phyloP scores from a whole-genome alignment of 2,329 filamentous ascomycete genomes.

The Cephalotrichum gorgonifer region DNA sequence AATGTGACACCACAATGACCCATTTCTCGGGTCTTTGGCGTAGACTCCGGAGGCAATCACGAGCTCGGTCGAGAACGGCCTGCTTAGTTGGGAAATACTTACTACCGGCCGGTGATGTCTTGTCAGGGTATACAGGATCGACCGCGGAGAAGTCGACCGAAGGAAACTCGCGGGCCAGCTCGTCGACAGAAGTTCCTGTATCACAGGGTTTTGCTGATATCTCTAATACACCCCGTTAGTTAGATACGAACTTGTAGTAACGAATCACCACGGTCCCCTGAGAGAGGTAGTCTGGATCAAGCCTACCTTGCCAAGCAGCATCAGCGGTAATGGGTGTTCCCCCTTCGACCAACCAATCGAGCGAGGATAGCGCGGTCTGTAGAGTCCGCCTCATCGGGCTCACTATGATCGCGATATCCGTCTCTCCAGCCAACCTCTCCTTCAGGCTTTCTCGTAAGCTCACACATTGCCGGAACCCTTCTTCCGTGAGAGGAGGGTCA shows the following conservation, averaged over 20 bases:
- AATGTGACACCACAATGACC: slow-evolving; percentile 55
- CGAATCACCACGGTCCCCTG: too few species aligned
- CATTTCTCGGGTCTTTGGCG: slow-evolving; percentile 46
- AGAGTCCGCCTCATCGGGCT: slow-evolving; percentile 57
- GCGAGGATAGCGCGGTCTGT: slow-evolving; percentile 48
- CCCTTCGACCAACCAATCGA: slow-evolving; percentile 46
- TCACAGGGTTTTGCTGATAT: slow-evolving; percentile 50
- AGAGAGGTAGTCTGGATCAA: not conserved
- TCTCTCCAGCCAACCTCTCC: slow-evolving; percentile 22
- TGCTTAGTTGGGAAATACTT: slow-evolving; percentile 41
- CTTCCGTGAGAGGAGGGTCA: slow-evolving; percentile 39
- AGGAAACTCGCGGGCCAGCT: slow-evolving; percentile 39
- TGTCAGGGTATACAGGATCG: slow-evolving; percentile 54
- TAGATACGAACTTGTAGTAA: not conserved
- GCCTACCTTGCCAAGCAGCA: slow-evolving; percentile 54
- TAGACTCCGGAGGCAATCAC: slow-evolving; percentile 37
- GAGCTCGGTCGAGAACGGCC: slow-evolving; percentile 45
- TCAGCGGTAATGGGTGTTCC: slow-evolving; percentile 45
- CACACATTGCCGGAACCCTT: slow-evolving; percentile 37
- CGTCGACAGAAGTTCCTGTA: slow-evolving; percentile 37
- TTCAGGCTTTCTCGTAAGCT: slow-evolving; percentile 30
- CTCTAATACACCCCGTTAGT: slow-evolving; percentile 23
- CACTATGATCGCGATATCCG: slow-evolving; percentile 42
- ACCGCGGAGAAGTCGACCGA: slow-evolving; percentile 43
- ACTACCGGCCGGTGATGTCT: slow-evolving; percentile 34